These are phyloP conservation scores for Hygrophila difformis DNA, from an alignment of 257 asterid genomes.

Conservation along the genomic window DNA sequence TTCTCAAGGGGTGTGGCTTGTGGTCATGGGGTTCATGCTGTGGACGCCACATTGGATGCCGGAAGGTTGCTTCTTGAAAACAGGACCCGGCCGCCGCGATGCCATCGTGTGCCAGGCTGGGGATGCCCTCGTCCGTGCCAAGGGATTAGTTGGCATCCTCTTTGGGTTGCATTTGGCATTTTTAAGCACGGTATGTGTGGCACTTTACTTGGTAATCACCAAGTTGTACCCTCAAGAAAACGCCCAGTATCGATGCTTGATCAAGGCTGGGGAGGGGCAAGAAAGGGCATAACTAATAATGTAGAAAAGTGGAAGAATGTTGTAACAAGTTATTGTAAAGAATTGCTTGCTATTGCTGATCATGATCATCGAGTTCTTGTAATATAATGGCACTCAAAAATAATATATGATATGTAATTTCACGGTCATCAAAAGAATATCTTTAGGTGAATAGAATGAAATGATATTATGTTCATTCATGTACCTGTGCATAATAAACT, in stretches of 20 bases:
- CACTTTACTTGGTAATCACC: constrained; percentile 30
- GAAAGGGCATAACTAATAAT: too few relatives aligned
- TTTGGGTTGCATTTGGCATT: constrained; percentile 56
- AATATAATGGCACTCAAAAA: too few relatives aligned
- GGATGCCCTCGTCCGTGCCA: constrained; percentile 58
- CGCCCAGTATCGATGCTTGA: constrained; percentile 33
- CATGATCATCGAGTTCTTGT: too few relatives aligned
- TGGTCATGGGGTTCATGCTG: constrained; percentile 60
- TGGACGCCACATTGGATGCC: constrained; percentile 60
- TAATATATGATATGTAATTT: too few relatives aligned
- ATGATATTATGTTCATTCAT: too few relatives aligned
- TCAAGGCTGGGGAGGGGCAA: constrained; percentile 22
- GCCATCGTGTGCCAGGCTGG: constrained; percentile 42
- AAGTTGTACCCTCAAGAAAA: constrained; percentile 26
- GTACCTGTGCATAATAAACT: too few relatives aligned
- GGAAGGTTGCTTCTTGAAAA: constrained; percentile 38
- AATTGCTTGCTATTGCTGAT: too few relatives aligned
- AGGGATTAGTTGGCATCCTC: constrained; percentile 51
- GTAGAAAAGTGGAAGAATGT: too few relatives aligned
- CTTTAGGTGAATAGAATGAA: too few relatives aligned
- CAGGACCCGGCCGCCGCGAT: constrained; percentile 37
- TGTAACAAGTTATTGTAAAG: too few relatives aligned
- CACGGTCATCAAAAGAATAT: too few relatives aligned
- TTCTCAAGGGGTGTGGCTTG: constrained; percentile 75
- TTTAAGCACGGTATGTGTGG: constrained; percentile 25